These are phyloP conservation scores for Pseudozyma thailandica DNA, from an alignment of 1,284 basidiomycete genomes.

Conservation along the genomic window DNA sequence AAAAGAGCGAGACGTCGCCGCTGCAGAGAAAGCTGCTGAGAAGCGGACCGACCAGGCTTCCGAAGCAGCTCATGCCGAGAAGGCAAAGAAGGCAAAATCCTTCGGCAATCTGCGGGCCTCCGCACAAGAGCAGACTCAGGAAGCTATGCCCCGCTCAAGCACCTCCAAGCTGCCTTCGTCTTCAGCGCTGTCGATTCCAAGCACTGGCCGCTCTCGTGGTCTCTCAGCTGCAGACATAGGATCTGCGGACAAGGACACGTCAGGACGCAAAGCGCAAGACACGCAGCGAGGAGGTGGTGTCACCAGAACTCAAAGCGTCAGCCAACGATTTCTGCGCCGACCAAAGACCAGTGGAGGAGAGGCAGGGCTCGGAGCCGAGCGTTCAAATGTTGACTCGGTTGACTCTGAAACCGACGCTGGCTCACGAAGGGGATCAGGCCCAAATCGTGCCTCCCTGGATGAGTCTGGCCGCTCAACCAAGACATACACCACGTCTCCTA, in stretches of 20 bases:
- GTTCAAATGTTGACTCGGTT: neutral
- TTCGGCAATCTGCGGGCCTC: constrained; percentile 31
- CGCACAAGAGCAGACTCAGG: constrained; percentile 5
- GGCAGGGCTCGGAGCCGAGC: constrained; percentile 17
- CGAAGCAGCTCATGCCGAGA: constrained; percentile 19
- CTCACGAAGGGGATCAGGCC: constrained; percentile 4
- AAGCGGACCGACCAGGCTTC: constrained; percentile 5
- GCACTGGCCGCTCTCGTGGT: constrained; percentile 1
- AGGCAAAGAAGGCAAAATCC: constrained; percentile 40
- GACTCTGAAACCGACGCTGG: neutral
- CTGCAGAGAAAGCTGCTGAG: neutral
- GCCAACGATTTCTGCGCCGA: constrained; percentile 22
- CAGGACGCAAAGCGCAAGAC: neutral
- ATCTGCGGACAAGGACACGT: neutral
- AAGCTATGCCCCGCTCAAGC: constrained; percentile 34
- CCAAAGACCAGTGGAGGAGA: constrained; percentile 36
- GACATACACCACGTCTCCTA: constrained; percentile 18
- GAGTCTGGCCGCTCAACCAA: constrained; percentile 15
- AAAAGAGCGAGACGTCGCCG: constrained; percentile 4
- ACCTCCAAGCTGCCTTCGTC: constrained; percentile 26
- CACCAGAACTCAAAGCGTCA: constrained; percentile 15
- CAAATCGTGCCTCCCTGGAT: constrained; percentile 33
- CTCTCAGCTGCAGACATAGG: neutral
- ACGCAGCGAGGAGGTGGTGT: constrained; percentile 4
- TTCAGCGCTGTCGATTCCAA: constrained; percentile 1